Evolutionary conservation across 2,329 filamentous ascomycete genomes (phyloP), one percentile per base, ranked within the genome.

Genomic region (Sphaerulina musiva): DNA sequence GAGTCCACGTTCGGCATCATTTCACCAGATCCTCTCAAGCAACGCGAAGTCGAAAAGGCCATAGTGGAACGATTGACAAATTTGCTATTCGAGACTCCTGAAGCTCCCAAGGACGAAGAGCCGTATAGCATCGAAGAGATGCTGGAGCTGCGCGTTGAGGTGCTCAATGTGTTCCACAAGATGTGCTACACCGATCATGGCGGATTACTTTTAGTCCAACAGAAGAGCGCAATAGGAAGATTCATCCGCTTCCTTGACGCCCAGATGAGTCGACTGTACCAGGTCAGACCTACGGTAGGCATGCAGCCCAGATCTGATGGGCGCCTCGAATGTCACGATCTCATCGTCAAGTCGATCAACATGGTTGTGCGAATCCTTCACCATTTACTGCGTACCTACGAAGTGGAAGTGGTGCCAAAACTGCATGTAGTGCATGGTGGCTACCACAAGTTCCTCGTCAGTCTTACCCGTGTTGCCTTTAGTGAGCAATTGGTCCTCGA

Each of bases 401-500:
- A 86, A 4, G 73, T 85, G 62, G 71, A 92, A 60, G 81, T 95
- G 58, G 79, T 83, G 46, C 78, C 80, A 46, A 95, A 92, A 68
- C 75, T 95, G 4, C 77, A 79, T 0, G 79, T 80, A 7, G 80
- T 87, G 0, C 78, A 82, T 4, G 88, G 89, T 2, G 87, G 85
- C 0, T 81, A 82, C 48, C 89, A 95, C 65, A 89, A 90, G 49
- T 92, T 95, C 64, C 75, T 95, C 1, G 80, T 96, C 8, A 83
- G 83, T 2, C 74, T 98, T 43, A 90, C 89, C 0, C 75, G 92
- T 41, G 73, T 97, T n/a, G 89, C 88, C 0, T 96, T 95, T 68
- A 85, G 83, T 5, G 89, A 95, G 57, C 86, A 89, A 31, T 70
- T 87, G 7, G 80, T 93, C 9, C 77, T 95, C 29, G 90, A 96